Evolutionary conservation across 208 protist genomes (phyloP).

Genomic region (Trypanosoma cruzi): DNA sequence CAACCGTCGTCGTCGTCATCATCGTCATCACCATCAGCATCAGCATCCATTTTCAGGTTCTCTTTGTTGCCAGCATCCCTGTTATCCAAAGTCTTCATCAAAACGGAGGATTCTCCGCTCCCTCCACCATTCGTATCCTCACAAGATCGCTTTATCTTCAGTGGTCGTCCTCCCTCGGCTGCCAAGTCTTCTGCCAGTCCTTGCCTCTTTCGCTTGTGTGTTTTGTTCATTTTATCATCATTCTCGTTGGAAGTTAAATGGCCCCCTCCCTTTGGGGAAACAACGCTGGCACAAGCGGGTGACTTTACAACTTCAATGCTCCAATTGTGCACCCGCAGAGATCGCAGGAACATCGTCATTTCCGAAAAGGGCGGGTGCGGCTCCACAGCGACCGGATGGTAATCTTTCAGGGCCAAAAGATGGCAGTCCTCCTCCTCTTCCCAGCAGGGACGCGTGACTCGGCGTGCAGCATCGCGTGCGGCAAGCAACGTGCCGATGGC

Average conservation of each 20-base stretch:
- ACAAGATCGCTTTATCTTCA: background rate
- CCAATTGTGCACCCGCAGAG: slow-evolving; percentile 86
- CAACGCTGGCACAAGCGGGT: slow-evolving; percentile 1
- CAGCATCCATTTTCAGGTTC: background rate
- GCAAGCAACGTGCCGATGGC: slow-evolving; percentile 61
- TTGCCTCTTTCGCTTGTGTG: background rate
- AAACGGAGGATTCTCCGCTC: background rate
- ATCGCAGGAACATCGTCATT: slow-evolving; percentile 80
- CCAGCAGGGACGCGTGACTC: slow-evolving; percentile 41
- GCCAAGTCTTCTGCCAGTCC: background rate
- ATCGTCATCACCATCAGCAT: background rate
- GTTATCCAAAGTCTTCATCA: background rate
- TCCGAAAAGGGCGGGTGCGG: slow-evolving; percentile 40
- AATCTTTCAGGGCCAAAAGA: slow-evolving; percentile 58
- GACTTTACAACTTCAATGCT: slow-evolving; percentile 36
- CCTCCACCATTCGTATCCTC: background rate
- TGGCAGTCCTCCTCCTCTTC: slow-evolving; percentile 48
- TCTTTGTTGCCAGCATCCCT: background rate
- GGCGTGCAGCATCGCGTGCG: slow-evolving; percentile 40
- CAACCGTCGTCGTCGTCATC: slow-evolving; percentile 58
- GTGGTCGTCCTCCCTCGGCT: background rate
- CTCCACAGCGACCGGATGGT: slow-evolving; percentile 28
- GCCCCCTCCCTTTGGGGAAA: slow-evolving; percentile 1
- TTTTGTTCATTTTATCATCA: slow-evolving; percentile 31
- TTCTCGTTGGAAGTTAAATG: slow-evolving; percentile 2